Evolutionary conservation across 805 yeast genomes (phyloP).

Genomic region (Hanseniaspora mollemarum): DNA sequence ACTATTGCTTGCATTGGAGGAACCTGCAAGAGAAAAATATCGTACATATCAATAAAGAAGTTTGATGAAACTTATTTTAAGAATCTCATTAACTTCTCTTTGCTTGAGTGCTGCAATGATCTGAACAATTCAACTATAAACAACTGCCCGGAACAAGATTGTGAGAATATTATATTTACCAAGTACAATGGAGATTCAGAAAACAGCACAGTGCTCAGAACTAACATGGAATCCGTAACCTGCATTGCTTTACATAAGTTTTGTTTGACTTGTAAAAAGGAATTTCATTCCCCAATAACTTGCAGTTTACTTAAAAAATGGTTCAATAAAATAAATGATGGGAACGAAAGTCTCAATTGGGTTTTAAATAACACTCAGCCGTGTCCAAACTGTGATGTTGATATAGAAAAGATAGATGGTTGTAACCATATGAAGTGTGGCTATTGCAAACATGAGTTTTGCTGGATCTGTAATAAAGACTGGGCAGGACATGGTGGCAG

Average conservation of each 20-base stretch:
- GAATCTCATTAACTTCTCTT: constrained; percentile 38
- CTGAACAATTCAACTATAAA: constrained; percentile 29
- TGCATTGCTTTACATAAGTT: constrained; percentile 61
- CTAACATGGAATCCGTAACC: constrained; percentile 40
- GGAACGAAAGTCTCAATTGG: constrained; percentile 83
- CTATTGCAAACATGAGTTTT: constrained; percentile 66
- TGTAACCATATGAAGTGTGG: constrained; percentile 92
- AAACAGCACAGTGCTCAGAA: constrained; percentile 32
- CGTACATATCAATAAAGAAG: constrained; percentile 32
- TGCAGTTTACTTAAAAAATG: constrained; percentile 59
- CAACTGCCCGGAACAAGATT: constrained; percentile 83
- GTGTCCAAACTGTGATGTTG: constrained; percentile 70
- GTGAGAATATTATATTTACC: constrained; percentile 37
- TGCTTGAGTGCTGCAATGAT: constrained; percentile 38
- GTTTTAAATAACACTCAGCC: constrained; percentile 69
- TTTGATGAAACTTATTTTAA: constrained; percentile 24
- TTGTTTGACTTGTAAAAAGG: constrained; percentile 64
- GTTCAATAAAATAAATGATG: constrained; percentile 72
- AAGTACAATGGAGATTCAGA: constrained; percentile 24
- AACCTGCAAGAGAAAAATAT: constrained; percentile 32
- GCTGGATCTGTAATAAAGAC: constrained; percentile 79
- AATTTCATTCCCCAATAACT: constrained; percentile 76
- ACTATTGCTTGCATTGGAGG: constrained; percentile 43
- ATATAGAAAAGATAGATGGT: constrained; percentile 90
- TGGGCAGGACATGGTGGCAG: constrained; percentile 62